Evolutionary conservation across 1,284 basidiomycete genomes (phyloP).

Genomic region (Boletus sp.): DNA sequence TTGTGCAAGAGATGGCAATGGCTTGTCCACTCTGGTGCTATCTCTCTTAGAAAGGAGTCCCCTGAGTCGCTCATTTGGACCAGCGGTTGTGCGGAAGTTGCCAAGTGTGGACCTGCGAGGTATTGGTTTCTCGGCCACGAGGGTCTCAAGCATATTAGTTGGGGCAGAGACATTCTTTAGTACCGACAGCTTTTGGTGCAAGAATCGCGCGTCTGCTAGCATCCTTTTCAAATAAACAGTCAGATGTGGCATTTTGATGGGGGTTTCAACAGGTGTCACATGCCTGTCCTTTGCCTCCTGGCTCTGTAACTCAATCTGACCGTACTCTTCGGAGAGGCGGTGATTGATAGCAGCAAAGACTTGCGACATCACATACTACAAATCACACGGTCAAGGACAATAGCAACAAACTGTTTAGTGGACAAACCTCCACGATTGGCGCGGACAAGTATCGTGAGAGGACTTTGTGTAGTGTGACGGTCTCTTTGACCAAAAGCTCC

Average conservation of each 20-base stretch:
- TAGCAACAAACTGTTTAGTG: not conserved
- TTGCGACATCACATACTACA: slow-evolving; percentile 85
- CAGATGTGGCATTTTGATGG: slow-evolving; percentile 7
- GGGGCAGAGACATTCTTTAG: slow-evolving; percentile 69
- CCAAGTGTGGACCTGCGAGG: slow-evolving; percentile 34
- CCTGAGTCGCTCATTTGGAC: slow-evolving; percentile 35
- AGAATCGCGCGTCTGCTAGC: slow-evolving; percentile 72
- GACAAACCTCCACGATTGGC: slow-evolving; percentile 72
- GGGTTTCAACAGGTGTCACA: slow-evolving; percentile 25
- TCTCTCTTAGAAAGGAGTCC: slow-evolving; percentile 33
- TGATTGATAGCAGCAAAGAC: slow-evolving; percentile 91
- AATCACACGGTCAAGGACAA: slow-evolving; percentile 3
- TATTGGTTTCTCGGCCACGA: slow-evolving; percentile 72
- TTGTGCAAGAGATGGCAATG: slow-evolving; percentile 29
- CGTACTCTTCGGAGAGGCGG: slow-evolving; percentile 82
- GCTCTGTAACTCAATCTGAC: slow-evolving; percentile 74
- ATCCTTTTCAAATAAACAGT: slow-evolving; percentile 48
- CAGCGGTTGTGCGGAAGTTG: slow-evolving; percentile 22
- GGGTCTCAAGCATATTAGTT: slow-evolving; percentile 75
- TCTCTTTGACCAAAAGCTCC: slow-evolving; percentile 92
- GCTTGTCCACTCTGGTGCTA: slow-evolving; percentile 28
- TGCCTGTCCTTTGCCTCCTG: slow-evolving; percentile 82
- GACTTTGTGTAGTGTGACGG: slow-evolving; percentile 95
- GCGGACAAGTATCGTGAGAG: slow-evolving; percentile 85
- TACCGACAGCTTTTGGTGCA: slow-evolving; percentile 70